Evolutionary conservation across 768 basidiomycete species (phyloP), one percentile per base, ranked within the genome.

Genomic region (Pleurotus giganteus): DNA sequence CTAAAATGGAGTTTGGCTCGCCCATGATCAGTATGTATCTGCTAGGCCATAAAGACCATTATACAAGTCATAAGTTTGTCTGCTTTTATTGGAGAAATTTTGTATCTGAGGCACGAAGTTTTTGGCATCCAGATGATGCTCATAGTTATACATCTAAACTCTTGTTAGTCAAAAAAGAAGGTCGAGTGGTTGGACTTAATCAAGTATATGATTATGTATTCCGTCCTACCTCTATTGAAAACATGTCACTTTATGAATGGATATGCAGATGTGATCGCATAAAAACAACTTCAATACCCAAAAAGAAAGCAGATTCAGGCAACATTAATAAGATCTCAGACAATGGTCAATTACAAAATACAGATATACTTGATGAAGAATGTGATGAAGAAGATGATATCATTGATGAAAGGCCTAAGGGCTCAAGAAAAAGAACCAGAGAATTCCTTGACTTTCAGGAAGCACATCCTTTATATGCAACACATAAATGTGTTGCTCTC

Each of bases 31-130:
- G 39, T 41, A 41, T 41, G 39, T 74, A 74, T 44, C 46, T 74
- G 0, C 53, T 74, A 9, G 65, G 61, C 5, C 59, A 70, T 47
- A 71, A 70, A 15, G 75, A 77, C 56, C 71, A 73, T 24, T 75
- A 75, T 51, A 74, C 71, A 0, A 68, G 61, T 50, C 68, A 72
- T 54, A 60, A 32, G 8, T 76, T 75, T 60, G 56, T 63, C 1
- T 29, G 59, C 4, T 67, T 73, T 26, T 71, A 58, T 49, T 77
- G 73, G 74, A 49, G 58, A 39, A 45, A 41, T 4, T 76, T 56
- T 66, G 64, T 74, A 0, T 8, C 32, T 17, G 65, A 70, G 31
- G 69, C 59, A 0, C 17, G 51, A 17, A 42, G 47, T 7, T 29
- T 47, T 1, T 70, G 66, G 60, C 24, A 32, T 34, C 34, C 44